Percentiles rank a stretch among this genome's conserved stretches.
Evolutionary conservation across 83 land plant genomes (phyloP).

Genomic region (Picea abies): DNA sequence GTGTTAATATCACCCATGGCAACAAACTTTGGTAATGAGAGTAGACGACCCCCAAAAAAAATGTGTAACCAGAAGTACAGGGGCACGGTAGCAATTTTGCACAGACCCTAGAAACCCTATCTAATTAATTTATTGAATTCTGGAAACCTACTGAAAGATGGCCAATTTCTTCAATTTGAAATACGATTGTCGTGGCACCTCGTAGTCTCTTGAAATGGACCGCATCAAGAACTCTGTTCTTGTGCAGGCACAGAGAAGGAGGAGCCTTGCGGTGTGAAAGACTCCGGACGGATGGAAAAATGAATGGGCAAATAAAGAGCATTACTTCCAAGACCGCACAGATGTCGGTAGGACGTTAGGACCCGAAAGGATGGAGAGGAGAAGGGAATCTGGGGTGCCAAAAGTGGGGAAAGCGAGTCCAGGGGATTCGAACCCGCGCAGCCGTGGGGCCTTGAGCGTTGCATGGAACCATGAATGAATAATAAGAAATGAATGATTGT

Average conservation of each 20-base stretch:
- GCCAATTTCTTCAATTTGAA: not conserved
- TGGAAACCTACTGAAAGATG: not conserved
- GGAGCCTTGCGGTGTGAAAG: no score
- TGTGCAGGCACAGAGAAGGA: no score
- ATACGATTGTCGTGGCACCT: not conserved
- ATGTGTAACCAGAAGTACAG: no score
- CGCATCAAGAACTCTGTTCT: not conserved
- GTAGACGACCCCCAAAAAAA: no score
- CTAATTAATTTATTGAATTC: not conserved
- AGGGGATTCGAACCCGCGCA: conserved; percentile 1
- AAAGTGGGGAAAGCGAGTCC: not conserved
- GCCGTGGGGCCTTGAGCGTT: conserved; percentile 4
- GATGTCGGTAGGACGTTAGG: not conserved
- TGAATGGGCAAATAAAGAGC: not conserved
- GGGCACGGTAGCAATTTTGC: no score
- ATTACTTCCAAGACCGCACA: not conserved
- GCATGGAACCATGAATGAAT: no score
- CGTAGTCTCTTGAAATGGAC: not conserved
- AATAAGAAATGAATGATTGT: no score
- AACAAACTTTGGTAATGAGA: no score
- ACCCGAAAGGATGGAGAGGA: not conserved
- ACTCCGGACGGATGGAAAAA: no score
- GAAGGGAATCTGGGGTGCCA: not conserved
- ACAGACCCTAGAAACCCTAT: not conserved
- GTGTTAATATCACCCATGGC: no score